Conservation (phyloP, 495 filamentous ascomycete genomes). For the Pseudoneurospora amorphoporcata region DNA sequence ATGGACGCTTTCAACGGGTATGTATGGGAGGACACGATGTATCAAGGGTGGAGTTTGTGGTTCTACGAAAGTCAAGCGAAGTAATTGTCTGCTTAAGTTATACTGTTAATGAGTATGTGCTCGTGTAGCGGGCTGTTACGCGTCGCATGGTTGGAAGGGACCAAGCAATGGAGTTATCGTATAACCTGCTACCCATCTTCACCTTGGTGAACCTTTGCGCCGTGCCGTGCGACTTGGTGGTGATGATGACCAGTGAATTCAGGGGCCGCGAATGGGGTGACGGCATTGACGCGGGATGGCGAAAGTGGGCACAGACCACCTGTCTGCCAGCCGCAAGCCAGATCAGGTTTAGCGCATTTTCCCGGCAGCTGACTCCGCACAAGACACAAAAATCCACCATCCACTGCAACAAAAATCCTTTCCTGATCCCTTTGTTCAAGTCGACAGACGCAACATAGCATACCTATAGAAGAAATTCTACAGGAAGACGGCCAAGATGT, state of each 20-base stretch:
- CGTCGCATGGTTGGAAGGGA: neutral
- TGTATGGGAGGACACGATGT: neutral
- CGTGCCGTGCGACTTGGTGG: neutral
- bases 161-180: neutral
- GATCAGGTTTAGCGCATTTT: neutral
- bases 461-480: slow-evolving; percentile 53
- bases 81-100: neutral
- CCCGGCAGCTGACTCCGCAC: neutral
- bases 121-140: neutral
- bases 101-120: neutral
- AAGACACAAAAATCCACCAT: slow-evolving; percentile 15
- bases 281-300: neutral
- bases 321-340: neutral
- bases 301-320: neutral
- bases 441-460: slow-evolving; percentile 46
- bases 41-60: neutral
- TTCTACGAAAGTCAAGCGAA: neutral
- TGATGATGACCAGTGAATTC: neutral
- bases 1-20: neutral
- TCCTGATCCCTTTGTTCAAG: slow-evolving; percentile 2
- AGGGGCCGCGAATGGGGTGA: neutral
- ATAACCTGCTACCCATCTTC: neutral
- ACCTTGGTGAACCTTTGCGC: neutral
- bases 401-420: slow-evolving; percentile 8
- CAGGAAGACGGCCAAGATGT: slow-evolving; percentile 45